A percentile compares a stretch with the other conserved stretches of the same genome.
Evolutionary conservation across 768 basidiomycete species (phyloP).

Genomic region (Russula griseocarnosa): DNA sequence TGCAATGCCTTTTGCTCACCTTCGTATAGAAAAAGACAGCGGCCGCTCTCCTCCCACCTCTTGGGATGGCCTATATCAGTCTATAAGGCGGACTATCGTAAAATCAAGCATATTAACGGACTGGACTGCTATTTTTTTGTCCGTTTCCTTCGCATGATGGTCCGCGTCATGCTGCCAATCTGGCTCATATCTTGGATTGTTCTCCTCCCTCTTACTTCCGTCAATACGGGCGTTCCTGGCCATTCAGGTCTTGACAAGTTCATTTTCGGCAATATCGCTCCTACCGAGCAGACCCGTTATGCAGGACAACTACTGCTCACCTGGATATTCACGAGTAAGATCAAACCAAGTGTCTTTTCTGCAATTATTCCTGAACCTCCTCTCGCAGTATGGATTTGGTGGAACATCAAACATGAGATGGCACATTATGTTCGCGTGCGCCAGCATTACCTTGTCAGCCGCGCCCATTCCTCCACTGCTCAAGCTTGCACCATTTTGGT

Average conservation of each 20-base stretch:
- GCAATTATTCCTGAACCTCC: not conserved
- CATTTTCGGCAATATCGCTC: slow-evolving; percentile 77
- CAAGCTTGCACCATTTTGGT: slow-evolving; percentile 90
- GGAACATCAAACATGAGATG: slow-evolving; percentile 80
- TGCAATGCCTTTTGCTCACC: not conserved
- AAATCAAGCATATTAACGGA: slow-evolving; percentile 66
- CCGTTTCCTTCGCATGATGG: slow-evolving; percentile 82
- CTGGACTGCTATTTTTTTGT: slow-evolving; percentile 93
- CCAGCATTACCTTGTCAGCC: slow-evolving; percentile 77
- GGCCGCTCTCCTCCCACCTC: slow-evolving; percentile 46
- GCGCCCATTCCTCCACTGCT: slow-evolving; percentile 66
- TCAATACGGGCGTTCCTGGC: slow-evolving; percentile 45
- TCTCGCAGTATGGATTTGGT: slow-evolving; percentile 73
- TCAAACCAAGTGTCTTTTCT: not conserved
- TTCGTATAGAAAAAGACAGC: slow-evolving; percentile 50
- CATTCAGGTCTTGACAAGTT: slow-evolving; percentile 62
- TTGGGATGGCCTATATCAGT: slow-evolving; percentile 68
- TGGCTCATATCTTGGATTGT: slow-evolving; percentile 88
- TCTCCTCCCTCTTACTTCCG: slow-evolving; percentile 71
- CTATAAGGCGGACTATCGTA: slow-evolving; percentile 57
- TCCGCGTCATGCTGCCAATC: slow-evolving; percentile 78
- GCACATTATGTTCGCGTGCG: slow-evolving; percentile 71
- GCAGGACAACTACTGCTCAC: slow-evolving; percentile 76
- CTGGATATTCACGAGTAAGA: slow-evolving; percentile 76
- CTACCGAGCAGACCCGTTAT: slow-evolving; percentile 52